Conservation (phyloP, 768 basidiomycete species). For the Auriscalpium microsporum region DNA sequence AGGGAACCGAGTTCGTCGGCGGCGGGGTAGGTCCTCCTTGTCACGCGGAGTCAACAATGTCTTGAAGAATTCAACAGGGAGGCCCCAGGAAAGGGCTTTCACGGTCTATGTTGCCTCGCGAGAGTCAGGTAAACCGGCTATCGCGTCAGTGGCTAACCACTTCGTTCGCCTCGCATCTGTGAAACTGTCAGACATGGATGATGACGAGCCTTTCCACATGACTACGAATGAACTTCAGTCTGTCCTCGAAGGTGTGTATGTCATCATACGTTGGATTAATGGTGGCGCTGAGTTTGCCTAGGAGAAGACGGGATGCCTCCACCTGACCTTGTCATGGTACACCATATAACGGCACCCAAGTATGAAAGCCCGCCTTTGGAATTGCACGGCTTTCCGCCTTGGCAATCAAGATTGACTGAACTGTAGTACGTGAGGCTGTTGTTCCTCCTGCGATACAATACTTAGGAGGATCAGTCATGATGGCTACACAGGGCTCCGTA, state of each 20-base stretch:
- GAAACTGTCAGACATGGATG: not conserved
- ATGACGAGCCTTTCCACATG: conserved; percentile 23
- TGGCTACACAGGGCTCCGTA: not conserved
- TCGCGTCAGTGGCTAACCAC: conserved; percentile 8
- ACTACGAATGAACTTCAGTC: conserved; percentile 38
- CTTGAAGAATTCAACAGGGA: not conserved
- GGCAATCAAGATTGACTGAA: conserved; percentile 79
- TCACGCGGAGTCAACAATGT: too few relatives aligned
- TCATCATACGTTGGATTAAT: not conserved
- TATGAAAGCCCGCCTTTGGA: conserved; percentile 43
- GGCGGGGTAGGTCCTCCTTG: not conserved
- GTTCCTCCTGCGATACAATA: too few relatives aligned
- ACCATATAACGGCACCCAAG: conserved; percentile 38
- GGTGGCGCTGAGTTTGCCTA: conserved; percentile 17
- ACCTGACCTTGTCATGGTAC: conserved; percentile 74
- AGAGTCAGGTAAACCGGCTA: conserved; percentile 14
- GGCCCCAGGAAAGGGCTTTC: not conserved
- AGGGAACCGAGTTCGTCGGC: conserved; percentile 8
- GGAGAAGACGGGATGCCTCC: conserved; percentile 48
- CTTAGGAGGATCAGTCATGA: conserved; percentile 13
- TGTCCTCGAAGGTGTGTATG: conserved; percentile 47
- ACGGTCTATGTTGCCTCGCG: conserved; percentile 11
- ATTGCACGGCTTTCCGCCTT: conserved; percentile 72
- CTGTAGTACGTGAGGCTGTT: conserved; percentile 47
- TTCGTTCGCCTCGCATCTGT: conserved; percentile 2